phyloP scores from a whole-genome alignment of 2,329 filamentous ascomycete species.

The Fusarium lateritium region DNA sequence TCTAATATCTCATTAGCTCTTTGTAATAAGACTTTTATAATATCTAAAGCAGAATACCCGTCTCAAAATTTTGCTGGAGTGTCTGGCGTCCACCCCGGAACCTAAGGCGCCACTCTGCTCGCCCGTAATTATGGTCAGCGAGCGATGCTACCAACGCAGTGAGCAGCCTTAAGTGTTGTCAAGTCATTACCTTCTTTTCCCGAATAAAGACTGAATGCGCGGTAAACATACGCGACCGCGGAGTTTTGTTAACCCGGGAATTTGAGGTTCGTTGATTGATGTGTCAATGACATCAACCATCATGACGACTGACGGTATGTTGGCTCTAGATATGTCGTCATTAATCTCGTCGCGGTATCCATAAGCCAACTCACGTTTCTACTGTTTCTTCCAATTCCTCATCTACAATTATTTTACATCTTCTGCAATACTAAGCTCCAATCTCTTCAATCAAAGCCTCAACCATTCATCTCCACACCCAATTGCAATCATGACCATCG shows the following conservation, averaged over 20 bases:
- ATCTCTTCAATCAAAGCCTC: neutral
- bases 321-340: conserved; percentile 29
- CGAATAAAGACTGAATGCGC: too few species aligned
- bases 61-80: too few species aligned
- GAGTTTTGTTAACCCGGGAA: conserved; percentile 14
- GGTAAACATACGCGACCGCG: neutral
- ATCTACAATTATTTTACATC: neutral
- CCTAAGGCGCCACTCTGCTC: too few species aligned
- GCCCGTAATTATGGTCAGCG: too few species aligned
- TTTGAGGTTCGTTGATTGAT: conserved; percentile 2
- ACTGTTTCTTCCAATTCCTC: too few species aligned
- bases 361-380: neutral
- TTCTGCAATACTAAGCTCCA: neutral
- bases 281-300: conserved; percentile 39
- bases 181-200: too few species aligned
- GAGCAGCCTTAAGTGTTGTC: too few species aligned
- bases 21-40: too few species aligned
- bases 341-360: neutral
- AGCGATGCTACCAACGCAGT: too few species aligned
- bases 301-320: conserved; percentile 9
- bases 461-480: fast-evolving
- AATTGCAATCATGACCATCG: neutral
- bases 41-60: too few species aligned
- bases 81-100: too few species aligned
- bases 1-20: too few species aligned